A percentile compares a stretch with the other conserved stretches of the same genome.
phyloP scores from a whole-genome alignment of 805 yeast genomes.

The Lipomyces sp. region DNA sequence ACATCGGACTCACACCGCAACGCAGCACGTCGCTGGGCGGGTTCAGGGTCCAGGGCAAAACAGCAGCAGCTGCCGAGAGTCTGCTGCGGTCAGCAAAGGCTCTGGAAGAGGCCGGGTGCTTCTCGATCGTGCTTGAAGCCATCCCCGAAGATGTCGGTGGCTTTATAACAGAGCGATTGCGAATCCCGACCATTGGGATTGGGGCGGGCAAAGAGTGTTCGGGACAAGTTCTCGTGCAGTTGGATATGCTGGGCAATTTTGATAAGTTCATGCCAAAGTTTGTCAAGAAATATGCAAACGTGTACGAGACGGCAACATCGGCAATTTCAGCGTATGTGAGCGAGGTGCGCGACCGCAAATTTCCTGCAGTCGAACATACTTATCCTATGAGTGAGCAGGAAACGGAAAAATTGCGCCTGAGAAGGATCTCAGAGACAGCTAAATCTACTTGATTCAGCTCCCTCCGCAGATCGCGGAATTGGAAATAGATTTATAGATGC shows the following conservation, averaged over 20 bases:
- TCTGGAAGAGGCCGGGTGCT: slow-evolving; percentile 73
- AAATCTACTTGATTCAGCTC: no score
- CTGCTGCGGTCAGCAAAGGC: slow-evolving; percentile 65
- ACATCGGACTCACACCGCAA: slow-evolving; percentile 91
- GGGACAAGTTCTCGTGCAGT: slow-evolving; percentile 87
- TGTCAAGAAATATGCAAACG: slow-evolving; percentile 63
- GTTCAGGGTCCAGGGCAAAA: slow-evolving; percentile 76
- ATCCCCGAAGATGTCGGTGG: slow-evolving; percentile 72
- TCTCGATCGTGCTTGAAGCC: slow-evolving; percentile 75
- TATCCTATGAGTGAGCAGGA: slow-evolving; percentile 63
- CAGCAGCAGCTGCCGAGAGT: slow-evolving; percentile 50
- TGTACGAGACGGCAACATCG: slow-evolving; percentile 47
- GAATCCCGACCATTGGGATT: slow-evolving; percentile 86
- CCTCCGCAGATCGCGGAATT: no score
- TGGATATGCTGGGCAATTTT: slow-evolving; percentile 70
- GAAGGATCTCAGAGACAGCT: neutral
- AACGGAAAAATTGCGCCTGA: slow-evolving; percentile 47
- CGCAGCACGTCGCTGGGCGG: slow-evolving; percentile 77
- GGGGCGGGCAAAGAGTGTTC: slow-evolving; percentile 86
- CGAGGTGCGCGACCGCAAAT: slow-evolving; percentile 55
- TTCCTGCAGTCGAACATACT: slow-evolving; percentile 67
- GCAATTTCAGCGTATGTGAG: slow-evolving; percentile 54
- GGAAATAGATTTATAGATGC: no score
- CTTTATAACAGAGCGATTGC: slow-evolving; percentile 55
- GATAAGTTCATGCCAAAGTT: slow-evolving; percentile 63